Evolutionary conservation across 1,139 yeast species (phyloP).

Genomic region (Nakaseomyces sp.): DNA sequence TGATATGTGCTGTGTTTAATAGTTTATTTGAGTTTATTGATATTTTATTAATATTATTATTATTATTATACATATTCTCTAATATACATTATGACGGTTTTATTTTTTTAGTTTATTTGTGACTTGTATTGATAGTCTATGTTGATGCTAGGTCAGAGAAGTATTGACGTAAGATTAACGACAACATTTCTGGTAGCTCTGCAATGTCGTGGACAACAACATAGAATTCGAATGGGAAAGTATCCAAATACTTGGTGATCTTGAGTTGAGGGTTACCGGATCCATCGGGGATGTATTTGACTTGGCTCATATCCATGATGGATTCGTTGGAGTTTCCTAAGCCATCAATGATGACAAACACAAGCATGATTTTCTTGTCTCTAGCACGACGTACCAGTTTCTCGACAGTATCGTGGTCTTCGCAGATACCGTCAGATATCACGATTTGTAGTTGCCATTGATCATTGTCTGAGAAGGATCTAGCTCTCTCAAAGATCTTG

Average conservation of each 20-base stretch:
- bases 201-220: conserved; percentile 84
- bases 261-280: conserved; percentile 64
- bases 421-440: conserved; percentile 94
- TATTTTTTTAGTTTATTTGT: background rate
- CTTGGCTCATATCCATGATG: conserved; percentile 92
- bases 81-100: conserved; percentile 1
- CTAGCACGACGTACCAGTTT: conserved; percentile 84
- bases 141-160: conserved; percentile 57
- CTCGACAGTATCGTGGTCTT: conserved; percentile 76
- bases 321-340: conserved; percentile 67
- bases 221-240: conserved; percentile 94
- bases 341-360: conserved; percentile 90
- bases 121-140: background rate
- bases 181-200: conserved; percentile 87
- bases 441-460: conserved; percentile 92
- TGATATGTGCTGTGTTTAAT: too few relatives aligned
- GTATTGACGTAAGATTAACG: conserved; percentile 84
- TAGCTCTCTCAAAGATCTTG: conserved; percentile 59
- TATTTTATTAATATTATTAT: too few relatives aligned
- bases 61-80: background rate
- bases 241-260: conserved; percentile 79
- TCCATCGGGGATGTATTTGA: conserved; percentile 61
- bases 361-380: conserved; percentile 89
- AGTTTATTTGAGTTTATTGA: too few relatives aligned
- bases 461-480: conserved; percentile 48